These are phyloP conservation scores for Arctostaphylos glauca DNA, from an alignment of 148 eudicot genomes.

Conservation along the genomic window DNA sequence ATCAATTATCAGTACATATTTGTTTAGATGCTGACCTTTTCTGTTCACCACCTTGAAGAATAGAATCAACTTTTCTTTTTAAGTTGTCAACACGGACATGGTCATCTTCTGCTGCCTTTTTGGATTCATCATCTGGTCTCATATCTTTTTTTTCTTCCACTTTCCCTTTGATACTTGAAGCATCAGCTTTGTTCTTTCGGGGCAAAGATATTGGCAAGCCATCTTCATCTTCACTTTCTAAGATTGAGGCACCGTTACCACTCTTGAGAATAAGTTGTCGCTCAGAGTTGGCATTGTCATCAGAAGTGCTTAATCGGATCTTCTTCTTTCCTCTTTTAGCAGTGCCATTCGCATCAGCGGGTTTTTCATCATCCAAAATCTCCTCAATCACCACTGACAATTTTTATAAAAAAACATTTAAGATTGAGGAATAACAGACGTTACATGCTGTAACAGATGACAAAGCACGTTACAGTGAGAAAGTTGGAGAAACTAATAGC, in stretches of 20 bases:
- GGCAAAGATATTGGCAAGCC: constrained; percentile 71
- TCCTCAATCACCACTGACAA: constrained; percentile 83
- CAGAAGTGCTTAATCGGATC: constrained; percentile 26
- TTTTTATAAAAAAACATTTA: constrained; percentile 1
- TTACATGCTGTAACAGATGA: not conserved
- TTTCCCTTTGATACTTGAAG: constrained; percentile 25
- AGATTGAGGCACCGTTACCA: constrained; percentile 23
- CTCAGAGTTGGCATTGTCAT: constrained; percentile 26
- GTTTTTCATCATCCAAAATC: constrained; percentile 72
- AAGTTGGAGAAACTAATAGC: not conserved
- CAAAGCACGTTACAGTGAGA: not conserved
- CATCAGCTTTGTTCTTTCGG: constrained; percentile 29
- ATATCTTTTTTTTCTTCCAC: constrained; percentile 19
- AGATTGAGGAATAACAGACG: constrained; percentile 2
- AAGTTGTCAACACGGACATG: constrained; percentile 26
- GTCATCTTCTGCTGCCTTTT: constrained; percentile 39
- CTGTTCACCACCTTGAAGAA: constrained; percentile 34
- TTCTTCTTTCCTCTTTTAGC: constrained; percentile 50
- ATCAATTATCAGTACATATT: not conserved
- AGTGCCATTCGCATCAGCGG: constrained; percentile 35
- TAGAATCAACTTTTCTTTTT: constrained; percentile 63
- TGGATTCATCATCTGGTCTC: constrained; percentile 26
- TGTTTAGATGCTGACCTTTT: constrained; percentile 41
- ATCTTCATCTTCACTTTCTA: constrained; percentile 97
- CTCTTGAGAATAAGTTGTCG: constrained; percentile 45